phyloP scores from a whole-genome alignment of 2,329 filamentous ascomycete genomes.

The Microdochium bolleyi region DNA sequence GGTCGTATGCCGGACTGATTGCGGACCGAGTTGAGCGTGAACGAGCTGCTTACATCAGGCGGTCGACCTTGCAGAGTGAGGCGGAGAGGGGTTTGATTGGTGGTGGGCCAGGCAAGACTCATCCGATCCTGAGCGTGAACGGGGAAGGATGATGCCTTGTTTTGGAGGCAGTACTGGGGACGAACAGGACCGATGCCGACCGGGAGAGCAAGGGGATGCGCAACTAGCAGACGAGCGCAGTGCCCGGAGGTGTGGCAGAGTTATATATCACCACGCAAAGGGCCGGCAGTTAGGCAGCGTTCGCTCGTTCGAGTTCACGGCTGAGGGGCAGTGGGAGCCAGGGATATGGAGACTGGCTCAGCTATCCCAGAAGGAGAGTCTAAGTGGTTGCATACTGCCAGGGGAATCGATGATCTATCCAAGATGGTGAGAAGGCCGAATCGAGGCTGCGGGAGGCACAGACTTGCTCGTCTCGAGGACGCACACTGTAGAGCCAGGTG shows the following conservation, averaged over 20 bases:
- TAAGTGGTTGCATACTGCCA: conserved; percentile 23
- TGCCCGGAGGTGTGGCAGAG: background rate
- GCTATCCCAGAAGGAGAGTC: conserved; percentile 4
- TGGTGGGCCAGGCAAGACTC: background rate
- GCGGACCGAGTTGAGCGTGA: background rate
- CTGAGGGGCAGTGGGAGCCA: conserved; percentile 12
- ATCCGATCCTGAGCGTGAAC: background rate
- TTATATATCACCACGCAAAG: conserved; percentile 3
- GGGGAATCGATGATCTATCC: conserved; percentile 5
- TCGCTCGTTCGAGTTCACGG: conserved; percentile 6
- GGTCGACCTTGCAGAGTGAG: conserved; percentile 1
- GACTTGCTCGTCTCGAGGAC: conserved; percentile 11
- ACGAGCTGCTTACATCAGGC: conserved; percentile 1
- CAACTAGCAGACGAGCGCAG: background rate
- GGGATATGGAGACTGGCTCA: conserved; percentile 2
- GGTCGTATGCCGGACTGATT: background rate
- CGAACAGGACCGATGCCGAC: background rate
- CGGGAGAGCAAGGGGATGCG: background rate
- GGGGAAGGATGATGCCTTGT: background rate
- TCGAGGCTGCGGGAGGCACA: conserved; percentile 12
- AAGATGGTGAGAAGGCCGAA: conserved; percentile 9
- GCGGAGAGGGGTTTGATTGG: background rate
- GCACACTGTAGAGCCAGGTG: background rate
- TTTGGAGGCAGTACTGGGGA: background rate
- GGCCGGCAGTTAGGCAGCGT: conserved; percentile 5